Base-by-base conservation (phyloP, 148 eudicot species). In the Rheum nobile region DNA sequence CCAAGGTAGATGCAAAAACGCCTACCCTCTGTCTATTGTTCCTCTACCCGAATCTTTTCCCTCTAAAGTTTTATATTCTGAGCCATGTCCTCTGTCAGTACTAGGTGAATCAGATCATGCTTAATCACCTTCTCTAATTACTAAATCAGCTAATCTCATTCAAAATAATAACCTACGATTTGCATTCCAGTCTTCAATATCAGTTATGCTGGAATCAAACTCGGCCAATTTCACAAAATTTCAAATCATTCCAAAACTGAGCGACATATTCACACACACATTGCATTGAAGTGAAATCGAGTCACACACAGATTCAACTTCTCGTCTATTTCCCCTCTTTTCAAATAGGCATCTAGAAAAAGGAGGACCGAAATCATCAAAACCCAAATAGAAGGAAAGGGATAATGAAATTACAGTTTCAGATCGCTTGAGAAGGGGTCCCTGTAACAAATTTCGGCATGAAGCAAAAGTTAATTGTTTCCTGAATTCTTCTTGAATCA, bases 401-500 rank as follows among this genome's bases (percentile, higher is more conserved):
- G 63, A 52, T 17, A 35, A 19, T 31, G 75, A 38, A n/a, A 41
- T 26, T 88, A 94, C 98, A 71, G 98, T 94, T 78, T 94, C 98
- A 6, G 98, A 94, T 88, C 98, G 92, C 77, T 94, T 94, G n/a
- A 89, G 86, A 65, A 94, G 96, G 57, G 97, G 97, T 21, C 98
- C 97, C 80, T 94, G 98, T 74, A 94, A 80, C 12, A 94, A 69
- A 83, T 82, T 87, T 31, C 91, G 83, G 21, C 98, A 96, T 9
- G 98, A 94, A 65, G 84, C 78, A 67, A 97, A 86, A 28, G 97
- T 89, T 43, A 94, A 82, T 80, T 94, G 98, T 16, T 88, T 84
- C 70, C 91, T 94, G 82, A 94, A 73, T 31, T 21, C 6, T 38
- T 24, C 29, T n/a, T n/a, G n/a, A n/a, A n/a, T n/a, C n/a, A n/a